Evolutionary conservation across 257 asterid species (phyloP), one percentile per base, ranked within the genome.

Genomic region (Fraxinus anomala): DNA sequence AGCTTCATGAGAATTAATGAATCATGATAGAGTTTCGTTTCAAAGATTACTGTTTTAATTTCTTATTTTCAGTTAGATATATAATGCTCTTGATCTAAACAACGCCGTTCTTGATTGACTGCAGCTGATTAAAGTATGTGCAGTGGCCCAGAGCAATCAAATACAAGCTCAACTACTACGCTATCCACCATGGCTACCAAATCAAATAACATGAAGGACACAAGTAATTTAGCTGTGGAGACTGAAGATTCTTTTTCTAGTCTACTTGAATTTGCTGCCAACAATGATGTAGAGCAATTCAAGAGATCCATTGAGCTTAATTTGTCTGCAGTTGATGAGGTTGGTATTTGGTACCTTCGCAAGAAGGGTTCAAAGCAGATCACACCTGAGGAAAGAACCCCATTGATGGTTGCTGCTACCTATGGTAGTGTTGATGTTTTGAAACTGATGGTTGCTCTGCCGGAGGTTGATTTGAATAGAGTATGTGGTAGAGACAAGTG

Each of bases 341-440:
- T 83, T 81, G 97, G 94, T 30, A 88, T 81, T 70, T 95, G 99
- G 99, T 87, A 87, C 72, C 92, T 89, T 37, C 91, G 98, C 6
- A 89, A 82, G 85, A 89, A 79, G 82, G 98, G 91, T 2, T 82
- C 94, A 5, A 91, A 88, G 84, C 92, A 87, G 78, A 91, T 93
- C 47, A 83, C 81, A 13, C 86, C 81, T 72, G 97, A 93, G 79
- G 91, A 91, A 49, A 87, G 96, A 70, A 95, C 97, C 21, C 96
- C 97, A 3, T 73, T 95, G 79, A 95, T 95, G 99, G 98, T 95
- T 36, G 99, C 99, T 75, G 92, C 99, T 61, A 83, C 90, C 0
- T 95, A 88, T 78, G 99, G 98, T 1, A 90, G 93, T 78, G 76
- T 89, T 76, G 97, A 92, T 87, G 97, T 93, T 51, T 68, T 93